phyloP scores from a whole-genome alignment of 2,329 filamentous ascomycete genomes.

The Colletotrichum lindemuthianum region DNA sequence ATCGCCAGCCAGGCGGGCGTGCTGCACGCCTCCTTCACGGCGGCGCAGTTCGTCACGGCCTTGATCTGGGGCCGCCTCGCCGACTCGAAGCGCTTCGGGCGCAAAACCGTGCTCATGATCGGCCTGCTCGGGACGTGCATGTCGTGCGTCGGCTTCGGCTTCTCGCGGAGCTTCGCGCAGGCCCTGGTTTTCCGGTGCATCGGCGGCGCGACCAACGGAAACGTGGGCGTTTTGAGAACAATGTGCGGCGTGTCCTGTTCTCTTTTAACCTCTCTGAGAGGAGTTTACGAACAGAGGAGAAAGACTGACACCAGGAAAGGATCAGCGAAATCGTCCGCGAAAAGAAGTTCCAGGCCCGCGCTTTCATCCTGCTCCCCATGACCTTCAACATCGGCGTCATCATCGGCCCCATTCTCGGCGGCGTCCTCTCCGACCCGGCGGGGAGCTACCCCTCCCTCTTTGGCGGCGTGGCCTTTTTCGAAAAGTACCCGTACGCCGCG shows the following conservation, averaged over 20 bases:
- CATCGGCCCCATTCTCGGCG: conserved; percentile 65
- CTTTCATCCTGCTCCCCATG: conserved; percentile 58
- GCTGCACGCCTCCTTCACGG: conserved; percentile 81
- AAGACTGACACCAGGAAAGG: conserved; percentile 4
- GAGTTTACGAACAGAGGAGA: not conserved
- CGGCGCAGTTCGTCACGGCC: conserved; percentile 83
- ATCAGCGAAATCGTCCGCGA: conserved; percentile 60
- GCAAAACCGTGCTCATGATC: conserved; percentile 82
- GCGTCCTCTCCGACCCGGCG: conserved; percentile 74
- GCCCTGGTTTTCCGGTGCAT: conserved; percentile 74
- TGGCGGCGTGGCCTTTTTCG: conserved; percentile 57
- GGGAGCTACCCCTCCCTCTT: conserved; percentile 67
- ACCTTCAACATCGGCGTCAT: conserved; percentile 60
- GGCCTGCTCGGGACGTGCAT: conserved; percentile 75
- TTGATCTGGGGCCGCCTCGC: conserved; percentile 83
- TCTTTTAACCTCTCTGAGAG: not conserved
- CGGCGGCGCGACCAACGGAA: conserved; percentile 67
- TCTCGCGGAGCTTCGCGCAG: conserved; percentile 71
- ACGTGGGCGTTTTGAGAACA: conserved; percentile 67
- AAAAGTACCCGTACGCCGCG: conserved; percentile 61
- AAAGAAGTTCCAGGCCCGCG: conserved; percentile 58
- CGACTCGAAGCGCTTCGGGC: conserved; percentile 70
- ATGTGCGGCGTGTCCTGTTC: conserved; percentile 56
- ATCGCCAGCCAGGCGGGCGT: conserved; percentile 83
- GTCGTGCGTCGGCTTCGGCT: conserved; percentile 77